Evolutionary conservation across 148 eudicot species (phyloP).

Genomic region (Salicornia ramosissima): DNA sequence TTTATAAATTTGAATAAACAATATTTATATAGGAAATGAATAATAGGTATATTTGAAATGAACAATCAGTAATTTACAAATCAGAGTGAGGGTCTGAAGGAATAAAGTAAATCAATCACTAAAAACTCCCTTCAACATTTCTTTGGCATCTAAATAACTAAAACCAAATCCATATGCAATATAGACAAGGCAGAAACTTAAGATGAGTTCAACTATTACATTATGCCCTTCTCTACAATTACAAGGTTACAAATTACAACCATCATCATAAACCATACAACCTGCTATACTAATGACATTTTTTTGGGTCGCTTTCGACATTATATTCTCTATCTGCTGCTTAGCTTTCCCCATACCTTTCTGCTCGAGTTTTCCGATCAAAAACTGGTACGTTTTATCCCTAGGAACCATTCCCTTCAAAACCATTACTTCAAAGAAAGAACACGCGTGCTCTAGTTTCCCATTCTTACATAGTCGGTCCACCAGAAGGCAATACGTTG

Average conservation of each 20-base stretch:
- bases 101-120: too few species aligned
- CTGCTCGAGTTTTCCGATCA: slow-evolving; percentile 51
- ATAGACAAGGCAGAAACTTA: not conserved
- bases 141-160: not conserved
- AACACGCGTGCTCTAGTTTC: slow-evolving; percentile 62
- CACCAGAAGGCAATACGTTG: slow-evolving; percentile 65
- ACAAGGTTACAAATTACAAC: not conserved
- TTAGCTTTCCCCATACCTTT: slow-evolving; percentile 56
- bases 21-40: too few species aligned
- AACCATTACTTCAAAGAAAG: slow-evolving; percentile 51
- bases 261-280: not conserved
- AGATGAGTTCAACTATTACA: not conserved
- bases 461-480: slow-evolving; percentile 47
- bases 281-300: slow-evolving; percentile 3
- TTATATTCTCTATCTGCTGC: slow-evolving; percentile 44
- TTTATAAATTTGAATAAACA: too few species aligned
- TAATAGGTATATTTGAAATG: too few species aligned
- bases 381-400: slow-evolving; percentile 37
- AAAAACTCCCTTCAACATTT: not conserved
- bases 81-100: too few species aligned
- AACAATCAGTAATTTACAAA: too few species aligned
- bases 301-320: slow-evolving; percentile 39
- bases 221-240: not conserved
- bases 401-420: slow-evolving; percentile 52
- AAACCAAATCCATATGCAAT: not conserved